A percentile compares a stretch with the other conserved stretches of the same genome.
Conservation (phyloP, 495 filamentous ascomycete genomes). For the Penicillium canescens region DNA sequence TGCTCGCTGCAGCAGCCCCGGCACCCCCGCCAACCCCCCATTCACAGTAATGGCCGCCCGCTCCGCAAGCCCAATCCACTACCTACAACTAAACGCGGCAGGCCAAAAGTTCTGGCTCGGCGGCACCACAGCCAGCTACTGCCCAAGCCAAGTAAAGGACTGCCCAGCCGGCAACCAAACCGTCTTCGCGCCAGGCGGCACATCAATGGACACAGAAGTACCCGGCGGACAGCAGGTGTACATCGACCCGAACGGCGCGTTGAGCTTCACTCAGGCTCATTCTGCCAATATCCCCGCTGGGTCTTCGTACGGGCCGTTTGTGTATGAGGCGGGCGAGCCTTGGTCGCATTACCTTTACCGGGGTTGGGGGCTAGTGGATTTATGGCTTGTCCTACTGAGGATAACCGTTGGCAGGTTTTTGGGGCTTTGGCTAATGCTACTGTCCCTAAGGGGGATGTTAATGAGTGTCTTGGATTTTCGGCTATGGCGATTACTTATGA, state of each 20-base stretch:
- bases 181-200: slow-evolving; percentile 38
- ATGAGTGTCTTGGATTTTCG: slow-evolving; percentile 42
- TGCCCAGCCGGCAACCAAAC: slow-evolving; percentile 49
- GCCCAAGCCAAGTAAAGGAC: slow-evolving; percentile 23
- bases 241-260: slow-evolving; percentile 52
- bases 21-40: slow-evolving; percentile 16
- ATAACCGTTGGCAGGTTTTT: slow-evolving; percentile 46
- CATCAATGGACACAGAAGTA: slow-evolving; percentile 48
- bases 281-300: slow-evolving; percentile 56
- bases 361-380: slow-evolving; percentile 36
- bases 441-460: slow-evolving; percentile 37
- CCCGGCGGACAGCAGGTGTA: slow-evolving; percentile 69
- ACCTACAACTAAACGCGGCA: slow-evolving; percentile 37
- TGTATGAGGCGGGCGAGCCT: slow-evolving; percentile 24
- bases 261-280: slow-evolving; percentile 63
- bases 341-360: slow-evolving; percentile 32
- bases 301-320: slow-evolving; percentile 46
- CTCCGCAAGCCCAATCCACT: slow-evolving; percentile 45
- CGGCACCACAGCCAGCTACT: slow-evolving; percentile 40
- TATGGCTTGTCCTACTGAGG: slow-evolving; percentile 44
- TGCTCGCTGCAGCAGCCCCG: slow-evolving; percentile 32
- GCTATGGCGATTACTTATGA: slow-evolving; percentile 30
- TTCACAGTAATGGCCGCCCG: slow-evolving; percentile 40
- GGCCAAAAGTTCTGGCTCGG: slow-evolving; percentile 44
- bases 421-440: slow-evolving; percentile 38